phyloP scores from a whole-genome alignment of 768 basidiomycete genomes.

The Dentipellis sp. region DNA sequence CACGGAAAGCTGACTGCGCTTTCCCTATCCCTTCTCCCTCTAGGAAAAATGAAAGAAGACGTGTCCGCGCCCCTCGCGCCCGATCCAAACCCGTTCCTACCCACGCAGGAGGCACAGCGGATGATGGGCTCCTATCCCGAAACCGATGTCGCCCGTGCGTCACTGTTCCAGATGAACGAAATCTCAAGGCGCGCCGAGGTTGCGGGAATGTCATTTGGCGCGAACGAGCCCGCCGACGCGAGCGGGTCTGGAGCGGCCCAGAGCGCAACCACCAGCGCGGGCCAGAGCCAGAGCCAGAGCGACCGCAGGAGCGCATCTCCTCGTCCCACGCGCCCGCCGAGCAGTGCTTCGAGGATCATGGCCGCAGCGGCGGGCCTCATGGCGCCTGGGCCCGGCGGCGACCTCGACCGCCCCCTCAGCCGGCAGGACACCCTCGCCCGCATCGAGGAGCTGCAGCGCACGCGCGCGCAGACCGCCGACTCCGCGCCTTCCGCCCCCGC shows the following conservation, averaged over 20 bases:
- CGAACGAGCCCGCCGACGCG: slow-evolving; percentile 13
- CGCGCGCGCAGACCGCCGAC: slow-evolving; percentile 5
- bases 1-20: slow-evolving; percentile 11
- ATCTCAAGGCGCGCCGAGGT: slow-evolving; percentile 53
- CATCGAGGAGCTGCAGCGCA: slow-evolving; percentile 42
- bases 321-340: slow-evolving; percentile 15
- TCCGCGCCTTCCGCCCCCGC: slow-evolving; percentile 2
- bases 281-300: neutral
- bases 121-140: slow-evolving; percentile 40
- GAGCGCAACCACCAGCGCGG: slow-evolving; percentile 1
- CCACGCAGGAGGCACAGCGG: slow-evolving; percentile 46
- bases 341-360: slow-evolving; percentile 21
- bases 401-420: slow-evolving; percentile 20
- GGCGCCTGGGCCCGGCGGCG: slow-evolving; percentile 14
- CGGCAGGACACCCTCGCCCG: slow-evolving; percentile 40
- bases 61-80: slow-evolving; percentile 15
- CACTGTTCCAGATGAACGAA: slow-evolving; percentile 73
- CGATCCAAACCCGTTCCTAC: slow-evolving; percentile 43
- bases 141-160: slow-evolving; percentile 54
- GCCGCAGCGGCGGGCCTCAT: slow-evolving; percentile 23
- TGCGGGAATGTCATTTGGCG: slow-evolving; percentile 29
- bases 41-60: slow-evolving; percentile 26
- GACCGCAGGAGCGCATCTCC: neutral
- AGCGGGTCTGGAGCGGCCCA: slow-evolving; percentile 1
- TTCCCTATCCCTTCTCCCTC: slow-evolving; percentile 4